Conservation (phyloP, 2,329 filamentous ascomycete genomes). For the Sphaceloma murrayae region DNA sequence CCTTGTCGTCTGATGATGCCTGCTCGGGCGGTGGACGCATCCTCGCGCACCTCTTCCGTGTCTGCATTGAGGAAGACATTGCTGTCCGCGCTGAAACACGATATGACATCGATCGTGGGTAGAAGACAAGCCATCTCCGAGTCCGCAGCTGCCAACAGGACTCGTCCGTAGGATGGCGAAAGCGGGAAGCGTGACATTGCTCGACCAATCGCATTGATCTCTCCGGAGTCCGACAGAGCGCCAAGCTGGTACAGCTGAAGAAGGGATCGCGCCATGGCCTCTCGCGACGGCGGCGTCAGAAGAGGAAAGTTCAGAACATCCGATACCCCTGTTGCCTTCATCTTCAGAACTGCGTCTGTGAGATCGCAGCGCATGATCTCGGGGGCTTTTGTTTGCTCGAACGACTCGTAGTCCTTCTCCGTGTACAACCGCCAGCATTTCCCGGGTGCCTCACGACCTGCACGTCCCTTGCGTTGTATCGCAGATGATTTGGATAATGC, state of each 20-base stretch:
- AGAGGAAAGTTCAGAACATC: conserved; percentile 77
- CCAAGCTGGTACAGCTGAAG: conserved; percentile 70
- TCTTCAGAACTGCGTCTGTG: conserved; percentile 73
- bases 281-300: conserved; percentile 67
- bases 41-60: conserved; percentile 51
- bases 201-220: conserved; percentile 62
- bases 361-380: conserved; percentile 90
- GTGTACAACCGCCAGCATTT: conserved; percentile 89
- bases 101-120: conserved; percentile 77
- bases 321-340: conserved; percentile 83
- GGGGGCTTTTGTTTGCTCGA: conserved; percentile 67
- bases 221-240: conserved; percentile 61
- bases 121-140: conserved; percentile 62
- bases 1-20: conserved; percentile 52
- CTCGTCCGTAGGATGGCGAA: conserved; percentile 68
- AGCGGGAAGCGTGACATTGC: conserved; percentile 78
- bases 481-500: conserved; percentile 90
- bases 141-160: conserved; percentile 68
- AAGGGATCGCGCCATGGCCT: conserved; percentile 72
- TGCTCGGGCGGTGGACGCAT: conserved; percentile 46
- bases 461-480: conserved; percentile 81
- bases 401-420: conserved; percentile 57
- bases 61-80: conserved; percentile 49
- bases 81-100: conserved; percentile 55
- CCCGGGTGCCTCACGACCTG: conserved; percentile 82